Evolutionary conservation across 2,329 filamentous ascomycete species (phyloP), one percentile per base, ranked within the genome.

Genomic region (Penicillium sp.): DNA sequence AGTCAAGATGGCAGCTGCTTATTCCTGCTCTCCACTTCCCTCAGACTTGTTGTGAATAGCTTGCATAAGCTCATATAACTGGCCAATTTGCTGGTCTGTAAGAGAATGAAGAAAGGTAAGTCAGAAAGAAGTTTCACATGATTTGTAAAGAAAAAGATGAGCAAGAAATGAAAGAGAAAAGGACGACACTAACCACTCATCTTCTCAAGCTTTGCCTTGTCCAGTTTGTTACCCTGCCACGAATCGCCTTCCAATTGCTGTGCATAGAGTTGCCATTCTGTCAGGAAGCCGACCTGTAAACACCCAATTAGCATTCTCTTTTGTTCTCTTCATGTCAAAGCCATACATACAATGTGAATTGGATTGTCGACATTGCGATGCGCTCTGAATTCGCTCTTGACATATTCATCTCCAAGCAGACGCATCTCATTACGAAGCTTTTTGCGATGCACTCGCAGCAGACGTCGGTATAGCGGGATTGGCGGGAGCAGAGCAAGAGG

Each of bases 181-280:
- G 28, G 12, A 26, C 2, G n/a, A n/a, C 43, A 78, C 86, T 64
- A 72, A 95, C 91, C 92, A 71, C 89, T 97, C 91, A 97, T 90
- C 74, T 96, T 97, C 59, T 91, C 87, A 56, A 97, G 79, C 74
- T 96, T 96, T 0, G 77, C 79, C 64, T 84, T 83, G 62, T 97
- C 93, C 71, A 97, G 81, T 71, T 87, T 93, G 61, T 90, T 90
- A 1, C 88, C 93, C 59, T 83, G 80, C 94, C 94, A 97, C 0
- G 81, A 73, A 53, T 96, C 88, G 0, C 92, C 93, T 68, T 97
- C 93, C 16, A 99, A 77, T 69, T 91, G 87, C 71, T 99, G 93
- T 1, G 91, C 92, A 69, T 97, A 99, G 52, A 90, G 77, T 73
- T 99, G 94, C 93, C 93, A 99, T 73, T 97, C 92, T 0, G 90